Base-by-base conservation (phyloP, 2,329 filamentous ascomycete genomes). In the Tricladium varicosporioides region DNA sequence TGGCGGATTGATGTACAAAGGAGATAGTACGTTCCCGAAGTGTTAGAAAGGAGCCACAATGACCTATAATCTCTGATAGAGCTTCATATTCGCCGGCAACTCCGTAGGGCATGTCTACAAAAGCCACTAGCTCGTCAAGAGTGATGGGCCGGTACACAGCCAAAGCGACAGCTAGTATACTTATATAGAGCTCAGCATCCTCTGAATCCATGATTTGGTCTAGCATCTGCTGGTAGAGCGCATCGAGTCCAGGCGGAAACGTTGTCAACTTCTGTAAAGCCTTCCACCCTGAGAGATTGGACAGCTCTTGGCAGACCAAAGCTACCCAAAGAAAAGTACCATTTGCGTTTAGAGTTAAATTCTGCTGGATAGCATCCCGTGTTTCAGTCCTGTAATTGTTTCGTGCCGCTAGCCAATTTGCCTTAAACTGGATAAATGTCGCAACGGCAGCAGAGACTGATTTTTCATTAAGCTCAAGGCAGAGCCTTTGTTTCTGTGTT, bases 391-490 rank as follows among this genome's bases (percentile, higher is more conserved):
- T 63, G 42, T 68, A 72, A 10, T 54, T 57, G 2, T 69, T 66
- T 5, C 51, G 51, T n/a, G 63, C 53, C 33, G 59, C 53, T 49
- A 65, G 51, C 19, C 0, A 79, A 79, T 75, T 64, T 36, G 22
- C 32, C 18, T 43, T 43, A 18, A 4, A 42, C 32, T 51, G 2
- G 32, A 51, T 51, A 33, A 42, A 51, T 18, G 4, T 51, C 5
- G 7, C 13, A 5, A 51, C 18, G n/a, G 42, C 42, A 5, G 32
- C 16, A 14, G 48, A 51, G 14, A 51, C 48, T 9, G 32, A 43
- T 11, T 9, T 18, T 42, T 15, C 11, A 43, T 51, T 51, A 15
- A 51, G 32, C 9, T 51, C 48, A n/a, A 51, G 48, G n/a, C 48
- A 43, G 5, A 51, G 32, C 13, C 7, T 42, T 15, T 4, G 32